Evolutionary conservation across 352 stramenopile genomes (phyloP), one percentile per base, ranked within the genome.

Genomic region (Blastocystis sp.): DNA sequence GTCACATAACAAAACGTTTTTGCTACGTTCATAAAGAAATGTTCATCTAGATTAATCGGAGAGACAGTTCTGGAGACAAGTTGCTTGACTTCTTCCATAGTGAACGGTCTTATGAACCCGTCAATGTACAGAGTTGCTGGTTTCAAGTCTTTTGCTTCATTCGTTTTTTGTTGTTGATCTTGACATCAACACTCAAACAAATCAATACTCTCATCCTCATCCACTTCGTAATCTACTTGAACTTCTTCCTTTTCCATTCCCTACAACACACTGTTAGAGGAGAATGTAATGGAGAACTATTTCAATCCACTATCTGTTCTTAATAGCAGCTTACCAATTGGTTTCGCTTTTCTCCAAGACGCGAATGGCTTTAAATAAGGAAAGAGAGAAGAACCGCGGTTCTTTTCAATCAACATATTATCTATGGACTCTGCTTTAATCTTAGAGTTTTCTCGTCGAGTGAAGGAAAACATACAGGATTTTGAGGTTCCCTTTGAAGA

Each of bases 401-500:
- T 35, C 59, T 71, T 35, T 39, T 71, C 9, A 2, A 46, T 9
- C 9, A 9, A 46, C 39, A 9, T 9, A 46, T 46, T 46, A 46
- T 9, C 2, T 9, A 46, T 46, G 39, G 39, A 46, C 9, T 46
- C 39, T 2, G 39, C 39, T 46, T 46, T 46, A 46, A 46, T 46
- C 2, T 9, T 46, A 9, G 39, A 46, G 9, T 46, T 46, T 9
- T 46, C 39, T 46, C 39, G 39, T 9, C 39, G 39, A 46, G 39
- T 46, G 39, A 35, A 51, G 49, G 88, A 89, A 27, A 90, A 90
- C 67, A 88, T 89, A 66, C 57, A 89, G 24, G 88, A 90, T 35
- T 89, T 90, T 83, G 88, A 90, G 21, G 89, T 89, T 46, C 21
- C 77, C 11, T 65, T 69, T 12, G 24, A 88, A 27, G 88, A 90